Percentiles rank a stretch among this genome's conserved stretches.
phyloP scores from a whole-genome alignment of 441 rosid genomes.

The Brassica balearica region DNA sequence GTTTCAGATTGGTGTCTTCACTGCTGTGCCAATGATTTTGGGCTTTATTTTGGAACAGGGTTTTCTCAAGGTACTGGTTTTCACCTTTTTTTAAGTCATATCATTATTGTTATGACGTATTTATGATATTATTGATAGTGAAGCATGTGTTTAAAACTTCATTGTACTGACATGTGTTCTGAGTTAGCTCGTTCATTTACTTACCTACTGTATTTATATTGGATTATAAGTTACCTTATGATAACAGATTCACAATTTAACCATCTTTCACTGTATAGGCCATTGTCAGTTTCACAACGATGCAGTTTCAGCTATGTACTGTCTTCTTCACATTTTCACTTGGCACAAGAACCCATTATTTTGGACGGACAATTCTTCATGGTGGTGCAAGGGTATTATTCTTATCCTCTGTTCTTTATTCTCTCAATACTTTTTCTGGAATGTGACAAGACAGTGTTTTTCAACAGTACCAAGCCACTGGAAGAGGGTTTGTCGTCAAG shows the following conservation, averaged over 20 bases:
- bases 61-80: slow-evolving; percentile 71
- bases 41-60: slow-evolving; percentile 92
- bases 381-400: too few species aligned
- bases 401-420: background rate
- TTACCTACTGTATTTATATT: too few species aligned
- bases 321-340: slow-evolving; percentile 99
- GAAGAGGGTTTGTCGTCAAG: slow-evolving; percentile 96
- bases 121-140: slow-evolving; percentile 19
- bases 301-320: slow-evolving; percentile 97
- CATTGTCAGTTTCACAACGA: slow-evolving; percentile 67
- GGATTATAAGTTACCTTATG: background rate
- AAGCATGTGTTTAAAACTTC: slow-evolving; percentile 19
- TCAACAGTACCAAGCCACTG: slow-evolving; percentile 96
- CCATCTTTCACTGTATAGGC: too few species aligned
- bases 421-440: background rate
- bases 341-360: slow-evolving; percentile 96
- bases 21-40: slow-evolving; percentile 98
- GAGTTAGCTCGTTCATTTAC: slow-evolving; percentile 14
- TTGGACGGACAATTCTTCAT: slow-evolving; percentile 67
- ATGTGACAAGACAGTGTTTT: slow-evolving; percentile 38
- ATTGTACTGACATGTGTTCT: slow-evolving; percentile 16
- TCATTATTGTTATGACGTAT: slow-evolving; percentile 17
- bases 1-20: slow-evolving; percentile 92
- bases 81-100: slow-evolving; percentile 20
- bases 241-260: background rate